These are phyloP conservation scores for Podospora conica DNA, from an alignment of 495 filamentous ascomycete species.

Conservation along the genomic window DNA sequence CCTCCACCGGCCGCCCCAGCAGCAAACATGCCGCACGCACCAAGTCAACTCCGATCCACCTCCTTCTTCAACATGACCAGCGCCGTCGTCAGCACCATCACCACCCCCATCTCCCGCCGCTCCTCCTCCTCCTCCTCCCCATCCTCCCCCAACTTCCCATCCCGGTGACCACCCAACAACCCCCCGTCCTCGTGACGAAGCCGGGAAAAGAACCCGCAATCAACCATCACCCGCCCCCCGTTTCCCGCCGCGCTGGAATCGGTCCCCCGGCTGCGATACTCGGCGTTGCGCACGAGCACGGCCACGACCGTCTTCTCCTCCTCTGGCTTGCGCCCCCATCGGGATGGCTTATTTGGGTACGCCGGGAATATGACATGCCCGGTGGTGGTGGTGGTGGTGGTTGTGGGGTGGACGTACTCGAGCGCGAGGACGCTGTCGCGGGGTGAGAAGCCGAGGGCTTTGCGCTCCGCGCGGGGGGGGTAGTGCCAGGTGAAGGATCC, in stretches of 20 bases:
- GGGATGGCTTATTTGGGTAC: too few species aligned
- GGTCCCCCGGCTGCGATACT: conserved; percentile 39
- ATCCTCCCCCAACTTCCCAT: too few species aligned
- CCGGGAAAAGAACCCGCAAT: conserved; percentile 19
- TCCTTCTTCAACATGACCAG: conserved; percentile 55
- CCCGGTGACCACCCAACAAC: too few species aligned
- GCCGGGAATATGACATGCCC: neutral
- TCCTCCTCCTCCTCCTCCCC: conserved; percentile 15
- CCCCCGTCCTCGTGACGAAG: too few species aligned
- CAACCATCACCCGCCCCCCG: conserved; percentile 44
- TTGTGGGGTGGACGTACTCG: conserved; percentile 5
- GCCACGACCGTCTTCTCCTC: conserved; percentile 34
- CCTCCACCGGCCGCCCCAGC: neutral
- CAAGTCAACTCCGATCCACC: conserved; percentile 38
- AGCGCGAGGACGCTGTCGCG: conserved; percentile 31
- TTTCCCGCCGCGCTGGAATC: conserved; percentile 42
- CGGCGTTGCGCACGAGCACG: conserved; percentile 39
- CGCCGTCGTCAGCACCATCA: conserved; percentile 46
- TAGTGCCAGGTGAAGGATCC: conserved; percentile 47
- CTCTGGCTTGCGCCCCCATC: too few species aligned
- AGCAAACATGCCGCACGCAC: neutral
- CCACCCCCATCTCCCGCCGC: conserved; percentile 32
- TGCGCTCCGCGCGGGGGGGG: conserved; percentile 29
- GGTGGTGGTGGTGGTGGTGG: neutral
- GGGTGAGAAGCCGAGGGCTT: conserved; percentile 23